Evolutionary conservation across 179 eudicot species (phyloP).

Genomic region (Heliamphora pulchella): DNA sequence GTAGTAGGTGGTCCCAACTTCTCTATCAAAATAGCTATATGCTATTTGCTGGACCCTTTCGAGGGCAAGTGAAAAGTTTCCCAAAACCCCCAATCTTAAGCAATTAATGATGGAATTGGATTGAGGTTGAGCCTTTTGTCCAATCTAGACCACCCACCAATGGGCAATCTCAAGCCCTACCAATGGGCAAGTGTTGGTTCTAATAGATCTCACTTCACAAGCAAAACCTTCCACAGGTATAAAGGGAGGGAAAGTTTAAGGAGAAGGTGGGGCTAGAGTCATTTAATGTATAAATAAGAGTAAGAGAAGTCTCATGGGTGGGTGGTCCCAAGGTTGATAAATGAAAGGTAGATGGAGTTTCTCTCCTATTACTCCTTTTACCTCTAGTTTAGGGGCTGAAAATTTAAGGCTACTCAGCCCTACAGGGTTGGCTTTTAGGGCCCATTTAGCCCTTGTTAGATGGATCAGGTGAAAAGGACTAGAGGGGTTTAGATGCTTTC

Average conservation of each 20-base stretch:
- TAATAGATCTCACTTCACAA: no score
- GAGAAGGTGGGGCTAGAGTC: not conserved
- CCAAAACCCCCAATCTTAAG: not conserved
- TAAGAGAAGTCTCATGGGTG: not conserved
- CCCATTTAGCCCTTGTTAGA: not conserved
- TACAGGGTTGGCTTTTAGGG: not conserved
- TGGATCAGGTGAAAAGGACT: not conserved
- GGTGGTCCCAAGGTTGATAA: conserved; percentile 14
- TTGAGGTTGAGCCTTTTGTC: not conserved
- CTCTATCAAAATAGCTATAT: not conserved
- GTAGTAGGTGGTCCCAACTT: conserved; percentile 8
- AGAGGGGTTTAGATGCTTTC: not conserved
- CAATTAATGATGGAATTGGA: conserved; percentile 4
- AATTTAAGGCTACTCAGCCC: conserved; percentile 1
- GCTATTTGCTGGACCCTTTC: not conserved
- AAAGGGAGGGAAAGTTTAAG: not conserved
- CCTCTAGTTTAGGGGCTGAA: not conserved
- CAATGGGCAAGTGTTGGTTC: not conserved
- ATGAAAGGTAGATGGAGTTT: conserved; percentile 1
- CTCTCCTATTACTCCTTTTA: not conserved
- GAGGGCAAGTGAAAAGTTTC: not conserved
- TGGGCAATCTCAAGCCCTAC: not conserved
- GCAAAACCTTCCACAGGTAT: not conserved
- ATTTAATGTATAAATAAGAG: conserved; percentile 10
- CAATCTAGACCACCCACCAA: conserved; percentile 4